Evolutionary conservation across 768 basidiomycete species (phyloP), one percentile per base, ranked within the genome.

Genomic region (Strobilomyces echinocephalus): DNA sequence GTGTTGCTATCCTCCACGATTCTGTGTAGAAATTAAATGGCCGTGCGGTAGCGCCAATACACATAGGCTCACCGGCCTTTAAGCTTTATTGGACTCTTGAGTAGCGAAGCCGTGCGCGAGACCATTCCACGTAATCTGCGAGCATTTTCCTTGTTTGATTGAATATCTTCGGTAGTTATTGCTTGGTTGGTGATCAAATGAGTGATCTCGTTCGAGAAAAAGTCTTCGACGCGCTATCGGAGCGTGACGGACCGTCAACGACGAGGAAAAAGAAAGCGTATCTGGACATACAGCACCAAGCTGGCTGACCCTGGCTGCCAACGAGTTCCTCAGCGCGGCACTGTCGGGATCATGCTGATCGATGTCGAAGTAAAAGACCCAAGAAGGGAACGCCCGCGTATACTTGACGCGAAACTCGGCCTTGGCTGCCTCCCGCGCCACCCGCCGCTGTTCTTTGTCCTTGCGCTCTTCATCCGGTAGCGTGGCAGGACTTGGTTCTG

Each of bases 311-410:
- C 80, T 78, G 36, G 75, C 66, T 56, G 77, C 80, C 35, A 91
- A 71, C 18, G 66, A 65, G 48, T 68, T 68, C 61, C 71, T 72
- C 43, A 69, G 67, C 11, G 67, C 60, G 18, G 72, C 69, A 24
- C 59, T 62, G 44, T 69, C 68, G 18, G 72, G 69, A 46, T 74
- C 71, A 30, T 73, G 73, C 39, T 71, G 62, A 60, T 81, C 78
- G 54, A 84, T 69, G 65, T 97, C 93, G 65, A 97, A 87, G 70
- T 91, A 87, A 70, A 98, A 95, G 16, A 76, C 80, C 76, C 87
- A 92, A 24, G 70, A 73, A 2, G 91, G 91, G 72, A 98, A 97
- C 20, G 88, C 89, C 48, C 82, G 81, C 50, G 78, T 80, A 70
- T 93, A 97, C 74, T 93, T 97, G 45, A 81, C 72, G 63, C 80